phyloP scores from a whole-genome alignment of 2,329 filamentous ascomycete species.

The Drechslerella stenobrocha region DNA sequence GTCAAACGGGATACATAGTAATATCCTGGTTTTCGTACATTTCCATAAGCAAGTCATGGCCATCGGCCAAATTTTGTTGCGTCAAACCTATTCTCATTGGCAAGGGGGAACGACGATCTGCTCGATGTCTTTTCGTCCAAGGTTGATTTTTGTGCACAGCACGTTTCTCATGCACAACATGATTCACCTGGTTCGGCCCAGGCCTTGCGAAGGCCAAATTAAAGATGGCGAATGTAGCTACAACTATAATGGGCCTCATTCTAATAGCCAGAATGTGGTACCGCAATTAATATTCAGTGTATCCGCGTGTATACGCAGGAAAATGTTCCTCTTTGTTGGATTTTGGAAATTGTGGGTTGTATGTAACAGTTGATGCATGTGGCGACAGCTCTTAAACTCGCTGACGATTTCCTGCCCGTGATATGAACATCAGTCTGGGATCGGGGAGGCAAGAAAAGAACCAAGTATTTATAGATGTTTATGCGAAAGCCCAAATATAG shows the following conservation, averaged over 20 bases:
- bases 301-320: too few relatives aligned
- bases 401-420: too few relatives aligned
- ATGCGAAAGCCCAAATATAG: too few relatives aligned
- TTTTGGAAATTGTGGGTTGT: too few relatives aligned
- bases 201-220: neutral
- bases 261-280: too few relatives aligned
- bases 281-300: too few relatives aligned
- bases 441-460: too few relatives aligned
- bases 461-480: too few relatives aligned
- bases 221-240: neutral
- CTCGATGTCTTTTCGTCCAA: conserved; percentile 56
- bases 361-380: too few relatives aligned
- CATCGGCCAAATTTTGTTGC: conserved; percentile 58
- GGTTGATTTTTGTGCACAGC: conserved; percentile 51
- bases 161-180: conserved; percentile 59
- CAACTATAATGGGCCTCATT: conserved; percentile 3
- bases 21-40: conserved; percentile 50
- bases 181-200: conserved; percentile 53
- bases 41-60: conserved; percentile 58
- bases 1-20: neutral
- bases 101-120: conserved; percentile 53
- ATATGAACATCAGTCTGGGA: too few relatives aligned
- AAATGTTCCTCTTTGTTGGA: too few relatives aligned
- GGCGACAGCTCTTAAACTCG: too few relatives aligned
- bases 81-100: conserved; percentile 59